Percentiles rank a stretch among this genome's conserved stretches.
These are phyloP conservation scores for Saccharomyces mikatae DNA, from an alignment of 805 yeast species.

Conservation along the genomic window DNA sequence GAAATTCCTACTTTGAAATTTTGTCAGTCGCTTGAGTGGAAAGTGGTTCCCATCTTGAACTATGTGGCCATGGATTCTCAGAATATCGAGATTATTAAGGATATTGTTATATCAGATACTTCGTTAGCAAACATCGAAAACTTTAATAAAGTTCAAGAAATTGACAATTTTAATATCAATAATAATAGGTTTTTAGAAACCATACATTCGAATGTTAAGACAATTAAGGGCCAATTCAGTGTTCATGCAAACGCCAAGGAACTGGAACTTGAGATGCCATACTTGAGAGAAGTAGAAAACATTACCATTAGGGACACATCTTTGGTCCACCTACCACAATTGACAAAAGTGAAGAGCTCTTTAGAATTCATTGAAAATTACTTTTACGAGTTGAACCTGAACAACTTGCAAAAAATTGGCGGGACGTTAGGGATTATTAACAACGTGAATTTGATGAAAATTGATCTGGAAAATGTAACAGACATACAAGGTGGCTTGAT, in stretches of 20 bases:
- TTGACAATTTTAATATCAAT: constrained; percentile 55
- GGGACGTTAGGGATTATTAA: constrained; percentile 62
- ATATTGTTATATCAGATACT: constrained; percentile 61
- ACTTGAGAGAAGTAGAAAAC: constrained; percentile 47
- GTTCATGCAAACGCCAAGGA: constrained; percentile 62
- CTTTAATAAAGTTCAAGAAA: constrained; percentile 42
- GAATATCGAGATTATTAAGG: constrained; percentile 43
- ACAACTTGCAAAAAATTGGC: constrained; percentile 52
- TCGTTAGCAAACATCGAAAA: constrained; percentile 62
- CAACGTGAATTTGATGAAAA: constrained; percentile 40
- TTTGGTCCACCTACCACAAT: constrained; percentile 38
- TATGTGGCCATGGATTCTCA: constrained; percentile 41
- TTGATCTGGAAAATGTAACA: constrained; percentile 44
- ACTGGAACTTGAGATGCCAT: constrained; percentile 45
- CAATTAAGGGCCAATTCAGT: constrained; percentile 48
- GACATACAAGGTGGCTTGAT: constrained; percentile 74
- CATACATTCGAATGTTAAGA: constrained; percentile 44
- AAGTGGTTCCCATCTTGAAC: constrained; percentile 63
- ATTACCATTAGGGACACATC: constrained; percentile 59
- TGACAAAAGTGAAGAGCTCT: constrained; percentile 48
- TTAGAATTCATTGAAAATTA: constrained; percentile 58
- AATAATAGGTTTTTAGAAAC: constrained; percentile 65
- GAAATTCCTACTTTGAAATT: constrained; percentile 46
- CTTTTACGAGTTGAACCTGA: constrained; percentile 43
- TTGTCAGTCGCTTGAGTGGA: constrained; percentile 54